Base-by-base conservation (phyloP, 2,329 filamentous ascomycete genomes). In the Zymoseptoria crescenta region DNA sequence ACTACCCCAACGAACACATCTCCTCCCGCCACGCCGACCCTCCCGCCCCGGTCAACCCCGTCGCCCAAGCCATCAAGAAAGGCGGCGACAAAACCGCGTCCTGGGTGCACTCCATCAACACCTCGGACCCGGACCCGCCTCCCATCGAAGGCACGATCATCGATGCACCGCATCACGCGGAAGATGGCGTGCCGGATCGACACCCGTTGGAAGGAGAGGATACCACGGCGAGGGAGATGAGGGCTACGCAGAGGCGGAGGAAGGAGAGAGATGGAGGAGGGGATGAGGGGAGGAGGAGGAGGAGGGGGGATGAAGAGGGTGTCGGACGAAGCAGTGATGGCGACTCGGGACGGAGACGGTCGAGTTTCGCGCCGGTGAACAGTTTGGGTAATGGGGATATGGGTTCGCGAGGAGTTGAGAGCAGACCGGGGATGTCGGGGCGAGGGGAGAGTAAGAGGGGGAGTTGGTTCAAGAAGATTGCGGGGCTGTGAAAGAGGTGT, bases 401-500 rank as follows among this genome's bases (percentile, higher is more conserved):
- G 70, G 74, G 61, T 56, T 67, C 59, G 67, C 67, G 72, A 54
- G 74, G 73, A 27, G 76, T 72, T 68, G 76, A 78, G 66, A 75
- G 73, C 10, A 63, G 75, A 58, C 74, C 74, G 4, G 73, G 72
- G 16, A 65, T 69, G 19, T 69, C 67, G 21, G 64, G 62, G 48
- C 55, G 64, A 19, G 65, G 56, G 8, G 63, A 63, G 45, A 64
- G 69, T 30, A 71, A 69, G n/a, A 76, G 76, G 69, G 71, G 74
- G 58, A 77, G 76, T 61, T 78, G 76, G 76, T 74, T 79, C 41
- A 78, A 79, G 74, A 79, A 78, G 72, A 74, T 79, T 56, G 66
- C 68, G 45, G 69, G 69, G n/a, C 54, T 65, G 16, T 62, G 41
- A 57, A 24, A 24, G 24, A 24, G 24, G 24, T 24, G 24, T 52